Evolutionary conservation across 805 yeast genomes (phyloP), one percentile per base, ranked within the genome.

Genomic region (Myxozyma udenii): DNA sequence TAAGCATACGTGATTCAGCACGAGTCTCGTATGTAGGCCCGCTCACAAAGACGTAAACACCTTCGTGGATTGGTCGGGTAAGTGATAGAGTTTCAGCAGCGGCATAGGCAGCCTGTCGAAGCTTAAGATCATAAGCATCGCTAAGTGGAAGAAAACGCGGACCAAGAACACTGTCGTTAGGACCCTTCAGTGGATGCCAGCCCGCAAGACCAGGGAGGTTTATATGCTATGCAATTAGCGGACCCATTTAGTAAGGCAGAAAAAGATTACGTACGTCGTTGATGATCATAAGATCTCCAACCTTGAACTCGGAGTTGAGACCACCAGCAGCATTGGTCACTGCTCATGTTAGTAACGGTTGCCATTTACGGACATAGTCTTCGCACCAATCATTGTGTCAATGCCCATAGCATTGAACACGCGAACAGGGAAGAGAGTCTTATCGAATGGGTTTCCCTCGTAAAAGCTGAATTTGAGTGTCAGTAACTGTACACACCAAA

Each of bases 271-370:
- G 14, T 44, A 61, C 64, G 55, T 90, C 98, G 59, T 77, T 77
- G 57, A 91, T 79, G 43, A 93, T 76, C 98, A 93, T 91, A 58
- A 91, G 72, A 64, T 93, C 97, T 28, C 97, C 96, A 1, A 91
- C 86, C 47, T 75, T 75, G 68, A 69, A 90, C 3, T 62, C 64
- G 1, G 78, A 69, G 62, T 88, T 85, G 41, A 85, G 68, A 1
- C 96, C 97, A 41, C 98, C 98, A 1, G 96, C 95, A 1, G 98
- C 98, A 69, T 91, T 91, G n/a, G 98, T 91, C 11, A 63, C 67
- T 47, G 4, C 6, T 7, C 11, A n/a, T 12, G 12, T 35, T 16
- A 35, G 39, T 28, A n/a, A n/a, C n/a, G n/a, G n/a, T 41, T 22
- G 16, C 19, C 12, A 24, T 42, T 14, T 50, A 14, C 12, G 4